These are phyloP conservation scores for Arthrobotrys sphaeroides DNA, from an alignment of 2,329 filamentous ascomycete species.

Conservation along the genomic window DNA sequence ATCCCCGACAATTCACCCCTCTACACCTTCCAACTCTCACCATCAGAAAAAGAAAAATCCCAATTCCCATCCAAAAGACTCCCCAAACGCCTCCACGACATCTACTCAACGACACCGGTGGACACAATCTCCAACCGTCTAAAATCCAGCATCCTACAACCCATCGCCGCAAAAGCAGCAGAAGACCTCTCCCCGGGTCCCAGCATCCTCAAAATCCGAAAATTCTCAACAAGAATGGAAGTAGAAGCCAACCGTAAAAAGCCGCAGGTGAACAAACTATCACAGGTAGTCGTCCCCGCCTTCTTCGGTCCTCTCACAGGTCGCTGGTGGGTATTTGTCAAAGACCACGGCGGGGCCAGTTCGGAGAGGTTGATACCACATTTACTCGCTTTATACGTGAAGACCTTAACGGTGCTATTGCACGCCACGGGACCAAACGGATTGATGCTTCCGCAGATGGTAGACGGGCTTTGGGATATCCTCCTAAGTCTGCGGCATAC, in stretches of 20 bases:
- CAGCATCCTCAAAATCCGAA: slow-evolving; percentile 84
- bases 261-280: slow-evolving; percentile 63
- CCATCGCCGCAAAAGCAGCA: slow-evolving; percentile 81
- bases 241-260: slow-evolving; percentile 66
- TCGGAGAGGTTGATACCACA: slow-evolving; percentile 72
- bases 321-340: slow-evolving; percentile 75
- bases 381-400: slow-evolving; percentile 80
- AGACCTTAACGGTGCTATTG: slow-evolving; percentile 83
- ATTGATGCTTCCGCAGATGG: slow-evolving; percentile 79
- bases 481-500: slow-evolving; percentile 70
- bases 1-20: slow-evolving; percentile 64
- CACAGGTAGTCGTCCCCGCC: slow-evolving; percentile 75
- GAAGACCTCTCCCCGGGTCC: slow-evolving; percentile 78
- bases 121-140: slow-evolving; percentile 74
- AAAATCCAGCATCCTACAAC: slow-evolving; percentile 77
- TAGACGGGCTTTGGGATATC: slow-evolving; percentile 83
- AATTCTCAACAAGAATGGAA: slow-evolving; percentile 81
- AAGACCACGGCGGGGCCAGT: slow-evolving; percentile 64
- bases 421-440: slow-evolving; percentile 85
- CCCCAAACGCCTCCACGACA: slow-evolving; percentile 74
- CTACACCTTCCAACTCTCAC: slow-evolving; percentile 64
- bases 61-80: slow-evolving; percentile 84
- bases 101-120: slow-evolving; percentile 71
- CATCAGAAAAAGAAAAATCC: slow-evolving; percentile 61
- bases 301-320: slow-evolving; percentile 90